Conservation (phyloP, 495 filamentous ascomycete genomes). For the Chaetomium cochliodes region DNA sequence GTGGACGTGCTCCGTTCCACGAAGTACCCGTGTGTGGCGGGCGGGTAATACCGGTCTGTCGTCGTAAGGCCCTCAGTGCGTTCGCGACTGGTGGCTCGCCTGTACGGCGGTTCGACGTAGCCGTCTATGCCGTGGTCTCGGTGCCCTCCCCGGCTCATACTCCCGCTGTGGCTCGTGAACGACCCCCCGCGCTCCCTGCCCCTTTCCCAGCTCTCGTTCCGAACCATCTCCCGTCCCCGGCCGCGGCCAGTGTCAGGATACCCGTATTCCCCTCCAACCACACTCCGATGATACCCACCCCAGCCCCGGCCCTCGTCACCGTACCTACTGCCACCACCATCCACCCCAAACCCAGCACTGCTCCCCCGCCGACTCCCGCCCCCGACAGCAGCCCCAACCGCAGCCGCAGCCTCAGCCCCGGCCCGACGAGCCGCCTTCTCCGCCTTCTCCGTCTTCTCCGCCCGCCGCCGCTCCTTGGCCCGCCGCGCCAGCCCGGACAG, state of each 20-base stretch:
- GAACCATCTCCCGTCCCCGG: too few relatives aligned
- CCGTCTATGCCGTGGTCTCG: neutral
- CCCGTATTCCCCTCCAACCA: too few relatives aligned
- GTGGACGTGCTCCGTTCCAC: neutral
- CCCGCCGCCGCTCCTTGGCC: slow-evolving; percentile 10
- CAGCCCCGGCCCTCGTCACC: neutral
- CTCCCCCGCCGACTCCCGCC: neutral
- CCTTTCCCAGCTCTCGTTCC: neutral
- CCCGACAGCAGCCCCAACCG: too few relatives aligned
- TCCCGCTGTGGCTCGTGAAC: neutral
- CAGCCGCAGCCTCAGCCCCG: too few relatives aligned
- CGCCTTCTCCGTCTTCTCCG: slow-evolving; percentile 8
- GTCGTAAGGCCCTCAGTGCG: neutral
- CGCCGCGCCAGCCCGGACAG: slow-evolving; percentile 18
- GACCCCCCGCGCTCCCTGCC: neutral
- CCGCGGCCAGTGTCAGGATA: too few relatives aligned
- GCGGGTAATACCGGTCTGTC: slow-evolving; percentile 19
- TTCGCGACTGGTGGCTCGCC: neutral
- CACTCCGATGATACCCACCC: neutral
- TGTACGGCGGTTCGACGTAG: neutral
- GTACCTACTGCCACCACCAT: neutral
- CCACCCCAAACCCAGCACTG: too few relatives aligned
- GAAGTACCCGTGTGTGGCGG: slow-evolving; percentile 15
- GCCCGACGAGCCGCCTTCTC: slow-evolving; percentile 5
- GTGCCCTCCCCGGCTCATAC: neutral